Conservation (phyloP, 2,329 filamentous ascomycete genomes). For the Fusarium sp. region DNA sequence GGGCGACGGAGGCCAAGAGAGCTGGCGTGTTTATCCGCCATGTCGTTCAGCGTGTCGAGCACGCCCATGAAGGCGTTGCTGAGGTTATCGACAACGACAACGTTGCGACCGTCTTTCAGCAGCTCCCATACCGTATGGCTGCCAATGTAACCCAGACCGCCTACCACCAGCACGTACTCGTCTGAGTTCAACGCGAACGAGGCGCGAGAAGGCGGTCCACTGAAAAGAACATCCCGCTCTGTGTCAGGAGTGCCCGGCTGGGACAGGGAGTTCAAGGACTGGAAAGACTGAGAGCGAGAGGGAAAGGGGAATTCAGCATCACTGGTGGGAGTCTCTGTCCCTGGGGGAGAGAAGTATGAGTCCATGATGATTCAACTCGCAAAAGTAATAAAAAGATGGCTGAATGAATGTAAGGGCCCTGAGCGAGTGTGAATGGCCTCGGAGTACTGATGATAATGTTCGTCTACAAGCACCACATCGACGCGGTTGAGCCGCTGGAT, state of each 20-base stretch:
- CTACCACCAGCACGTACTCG: slow-evolving; percentile 59
- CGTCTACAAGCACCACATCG: not conserved
- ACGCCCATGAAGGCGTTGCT: slow-evolving; percentile 55
- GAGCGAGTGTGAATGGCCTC: not conserved
- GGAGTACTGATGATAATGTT: not conserved
- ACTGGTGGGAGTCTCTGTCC: not conserved
- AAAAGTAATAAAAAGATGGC: not conserved
- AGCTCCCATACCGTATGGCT: slow-evolving; percentile 65
- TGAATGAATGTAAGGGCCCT: not conserved
- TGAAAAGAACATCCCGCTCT: slow-evolving; percentile 14
- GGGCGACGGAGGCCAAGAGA: slow-evolving; percentile 39
- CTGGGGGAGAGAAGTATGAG: not conserved
- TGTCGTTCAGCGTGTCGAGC: slow-evolving; percentile 43
- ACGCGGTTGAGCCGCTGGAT: not conserved
- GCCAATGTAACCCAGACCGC: slow-evolving; percentile 65
- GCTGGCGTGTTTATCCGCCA: not conserved
- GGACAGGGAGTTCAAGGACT: not conserved
- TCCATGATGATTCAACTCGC: not conserved
- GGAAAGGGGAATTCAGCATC: not conserved
- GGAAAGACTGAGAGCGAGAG: slow-evolving; percentile 2
- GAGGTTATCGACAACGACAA: slow-evolving; percentile 59
- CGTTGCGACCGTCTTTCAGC: slow-evolving; percentile 63
- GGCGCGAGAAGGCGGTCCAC: slow-evolving; percentile 10
- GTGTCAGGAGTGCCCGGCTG: slow-evolving; percentile 15
- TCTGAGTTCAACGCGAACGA: slow-evolving; percentile 8